Evolutionary conservation across 2,329 filamentous ascomycete species (phyloP), one percentile per base, ranked within the genome.

Genomic region (Fusarium metavorans): DNA sequence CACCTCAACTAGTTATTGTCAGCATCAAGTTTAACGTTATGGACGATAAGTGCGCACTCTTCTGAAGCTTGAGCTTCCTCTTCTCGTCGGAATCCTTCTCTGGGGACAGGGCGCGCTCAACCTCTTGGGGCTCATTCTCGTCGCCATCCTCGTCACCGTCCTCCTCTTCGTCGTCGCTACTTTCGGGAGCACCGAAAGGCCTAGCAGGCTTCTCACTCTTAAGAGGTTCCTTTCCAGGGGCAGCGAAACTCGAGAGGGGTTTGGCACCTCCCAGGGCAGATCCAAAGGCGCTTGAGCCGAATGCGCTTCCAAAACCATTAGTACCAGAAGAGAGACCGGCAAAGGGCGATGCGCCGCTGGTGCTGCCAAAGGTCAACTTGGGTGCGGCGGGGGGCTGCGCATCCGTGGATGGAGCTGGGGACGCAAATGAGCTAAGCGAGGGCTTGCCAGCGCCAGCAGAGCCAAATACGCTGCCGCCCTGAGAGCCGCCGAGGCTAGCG

Each of bases 141-240:
- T 86, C 85, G 23, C 79, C 82, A 3, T 82, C 83, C 8, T 81
- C 82, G 11, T 82, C 83, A 6, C 82, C 83, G 1, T 82, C 82
- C 1, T 81, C 82, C 6, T 73, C 84, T 4, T 90, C 90, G 13
- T 91, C 90, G 4, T 85, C 87, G 58, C 92, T 91, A 68, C 90
- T 92, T 43, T 92, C 91, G 2, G 94, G 90, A 14, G 94, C 93
- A 35, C 95, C 95, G 80, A 98, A 97, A 0, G 94, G 89, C 82
- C 90, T 94, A 5, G 88, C 87, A 16, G 90, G 87, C 81, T 93
- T 94, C 69, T 87, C 87, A 67, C 85, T 89, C 78, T 86, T 88
- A 43, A 88, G 83, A 14, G 83, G 66, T 48, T 81, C 83, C 20
- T 64, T 83, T 60, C 88, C 89, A 25, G 91, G 88, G 54, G 92